Percentiles rank a stretch among this genome's conserved stretches.
These are phyloP conservation scores for Przewalskia tangutica DNA, from an alignment of 257 asterid species.

Conservation along the genomic window DNA sequence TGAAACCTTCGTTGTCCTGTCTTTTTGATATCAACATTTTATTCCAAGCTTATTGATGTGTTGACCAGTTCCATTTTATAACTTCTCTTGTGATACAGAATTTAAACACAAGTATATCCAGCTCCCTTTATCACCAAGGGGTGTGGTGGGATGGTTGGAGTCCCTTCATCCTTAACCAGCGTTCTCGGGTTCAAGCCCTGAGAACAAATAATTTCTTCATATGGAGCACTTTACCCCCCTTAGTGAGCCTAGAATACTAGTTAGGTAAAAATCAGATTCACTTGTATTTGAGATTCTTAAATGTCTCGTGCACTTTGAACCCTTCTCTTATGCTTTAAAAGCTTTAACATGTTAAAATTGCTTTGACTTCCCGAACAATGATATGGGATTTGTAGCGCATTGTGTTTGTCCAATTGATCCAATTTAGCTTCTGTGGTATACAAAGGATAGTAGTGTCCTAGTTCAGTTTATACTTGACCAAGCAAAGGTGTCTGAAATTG, in stretches of 20 bases:
- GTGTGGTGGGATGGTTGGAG: neutral
- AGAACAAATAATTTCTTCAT: neutral
- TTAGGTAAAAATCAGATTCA: neutral
- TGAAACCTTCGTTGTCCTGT: neutral
- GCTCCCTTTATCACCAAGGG: neutral
- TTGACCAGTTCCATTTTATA: neutral
- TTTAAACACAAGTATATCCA: neutral
- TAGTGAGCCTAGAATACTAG: neutral
- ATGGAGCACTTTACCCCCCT: neutral
- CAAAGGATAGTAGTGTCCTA: neutral
- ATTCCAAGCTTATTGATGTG: neutral
- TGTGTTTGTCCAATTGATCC: neutral
- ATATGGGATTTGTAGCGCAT: neutral
- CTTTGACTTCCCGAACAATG: neutral
- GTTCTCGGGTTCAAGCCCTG: neutral
- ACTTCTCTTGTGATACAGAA: neutral
- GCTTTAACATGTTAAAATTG: neutral
- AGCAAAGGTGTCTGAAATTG: neutral
- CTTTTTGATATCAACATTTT: too few relatives aligned
- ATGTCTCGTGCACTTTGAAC: neutral
- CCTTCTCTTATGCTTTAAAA: neutral
- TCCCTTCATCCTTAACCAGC: neutral
- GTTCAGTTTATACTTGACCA: neutral
- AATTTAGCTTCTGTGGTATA: neutral
- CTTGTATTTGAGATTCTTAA: neutral